These are phyloP conservation scores for Logfia minima DNA, from an alignment of 129 eudicot genomes.

Conservation along the genomic window DNA sequence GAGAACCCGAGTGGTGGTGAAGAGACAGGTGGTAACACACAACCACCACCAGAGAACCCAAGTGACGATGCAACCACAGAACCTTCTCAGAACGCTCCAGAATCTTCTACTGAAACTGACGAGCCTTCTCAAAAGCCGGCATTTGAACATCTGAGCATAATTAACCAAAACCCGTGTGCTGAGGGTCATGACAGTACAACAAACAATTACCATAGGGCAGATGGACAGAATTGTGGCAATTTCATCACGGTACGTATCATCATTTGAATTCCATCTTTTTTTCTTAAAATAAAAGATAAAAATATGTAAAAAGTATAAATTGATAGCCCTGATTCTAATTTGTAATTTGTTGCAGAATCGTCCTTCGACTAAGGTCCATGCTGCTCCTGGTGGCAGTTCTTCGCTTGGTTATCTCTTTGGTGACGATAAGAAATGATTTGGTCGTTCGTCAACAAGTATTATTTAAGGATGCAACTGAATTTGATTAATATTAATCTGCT, in stretches of 20 bases:
- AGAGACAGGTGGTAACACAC: constrained; percentile 20
- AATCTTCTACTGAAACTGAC: constrained; percentile 6
- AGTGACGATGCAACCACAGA: constrained; percentile 29
- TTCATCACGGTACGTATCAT: constrained; percentile 55
- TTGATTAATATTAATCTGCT: not conserved
- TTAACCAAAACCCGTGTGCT: constrained; percentile 36
- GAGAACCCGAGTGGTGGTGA: constrained; percentile 27
- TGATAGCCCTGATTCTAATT: not conserved
- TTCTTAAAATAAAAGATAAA: too few relatives aligned
- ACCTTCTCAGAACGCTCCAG: constrained; percentile 40
- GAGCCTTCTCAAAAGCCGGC: constrained; percentile 21
- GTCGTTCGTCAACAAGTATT: constrained; percentile 14
- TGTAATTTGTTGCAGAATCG: constrained; percentile 41
- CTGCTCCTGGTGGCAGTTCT: constrained; percentile 59
- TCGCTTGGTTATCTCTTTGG: constrained; percentile 50
- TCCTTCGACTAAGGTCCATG: constrained; percentile 54
- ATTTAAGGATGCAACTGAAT: constrained; percentile 15
- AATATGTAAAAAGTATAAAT: too few relatives aligned
- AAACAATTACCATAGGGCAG: constrained; percentile 65
- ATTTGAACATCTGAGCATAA: constrained; percentile 31
- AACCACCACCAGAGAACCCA: constrained; percentile 41
- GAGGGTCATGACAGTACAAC: constrained; percentile 35
- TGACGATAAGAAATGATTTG: constrained; percentile 42
- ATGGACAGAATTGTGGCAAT: constrained; percentile 84
- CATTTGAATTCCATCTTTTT: not conserved